A percentile compares a stretch with the other conserved stretches of the same genome.
These are phyloP conservation scores for Xanthoceras sorbifolium DNA, from an alignment of 345 rosid species.

Conservation along the genomic window DNA sequence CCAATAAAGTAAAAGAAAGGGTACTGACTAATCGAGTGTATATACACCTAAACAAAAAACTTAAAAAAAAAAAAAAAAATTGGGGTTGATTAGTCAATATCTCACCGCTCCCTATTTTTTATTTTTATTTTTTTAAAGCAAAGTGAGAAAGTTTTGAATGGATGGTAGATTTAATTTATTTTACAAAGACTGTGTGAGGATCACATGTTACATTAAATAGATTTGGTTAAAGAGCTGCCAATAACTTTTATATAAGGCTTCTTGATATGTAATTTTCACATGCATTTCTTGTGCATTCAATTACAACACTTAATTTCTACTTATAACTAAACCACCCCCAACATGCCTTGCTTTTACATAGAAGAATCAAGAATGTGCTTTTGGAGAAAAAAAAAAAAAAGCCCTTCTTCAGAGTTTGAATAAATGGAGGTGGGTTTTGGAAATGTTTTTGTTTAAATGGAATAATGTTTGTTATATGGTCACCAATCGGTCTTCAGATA, in stretches of 20 bases:
- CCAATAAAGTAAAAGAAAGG: neutral
- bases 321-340: neutral
- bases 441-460: no score
- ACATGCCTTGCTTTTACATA: no score
- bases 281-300: conserved; percentile 15
- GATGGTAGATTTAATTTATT: neutral
- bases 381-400: no score
- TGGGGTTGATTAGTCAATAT: conserved; percentile 10
- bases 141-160: neutral
- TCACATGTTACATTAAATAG: conserved; percentile 25
- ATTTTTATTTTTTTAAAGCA: no score
- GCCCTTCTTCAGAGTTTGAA: no score
- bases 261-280: neutral
- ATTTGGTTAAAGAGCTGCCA: conserved; percentile 12
- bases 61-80: neutral
- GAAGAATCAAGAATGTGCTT: no score
- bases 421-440: no score
- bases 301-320: neutral
- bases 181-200: neutral
- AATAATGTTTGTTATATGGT: no score
- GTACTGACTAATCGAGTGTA: no score
- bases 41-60: no score
- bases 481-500: no score
- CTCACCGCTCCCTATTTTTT: conserved; percentile 2
- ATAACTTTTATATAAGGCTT: neutral